Percentiles rank a stretch among this genome's conserved stretches.
Conservation (phyloP, 139 green algal genomes). For the Chlamydomonas sphaeroides region DNA sequence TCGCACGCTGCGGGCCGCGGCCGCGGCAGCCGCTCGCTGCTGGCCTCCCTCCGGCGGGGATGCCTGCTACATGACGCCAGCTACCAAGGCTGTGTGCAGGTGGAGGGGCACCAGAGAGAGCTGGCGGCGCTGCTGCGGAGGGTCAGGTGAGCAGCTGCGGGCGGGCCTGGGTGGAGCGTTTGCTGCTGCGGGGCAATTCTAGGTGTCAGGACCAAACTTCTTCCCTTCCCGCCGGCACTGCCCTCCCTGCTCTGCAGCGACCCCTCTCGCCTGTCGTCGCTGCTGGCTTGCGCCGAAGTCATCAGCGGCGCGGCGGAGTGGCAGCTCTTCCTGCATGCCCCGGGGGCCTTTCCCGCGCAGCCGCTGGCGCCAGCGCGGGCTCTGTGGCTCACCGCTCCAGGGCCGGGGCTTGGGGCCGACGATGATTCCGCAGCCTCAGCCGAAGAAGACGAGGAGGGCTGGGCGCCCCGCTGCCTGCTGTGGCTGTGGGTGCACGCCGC, state of each 20-base stretch:
- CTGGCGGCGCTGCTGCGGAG: slow-evolving; percentile 45
- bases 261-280: background rate
- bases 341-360: slow-evolving; percentile 14
- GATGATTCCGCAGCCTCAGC: background rate
- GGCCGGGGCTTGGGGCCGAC: background rate
- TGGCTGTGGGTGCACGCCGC: slow-evolving; percentile 59
- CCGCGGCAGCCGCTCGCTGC: slow-evolving; percentile 67
- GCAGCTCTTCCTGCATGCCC: slow-evolving; percentile 44
- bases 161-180: background rate
- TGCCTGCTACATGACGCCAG: slow-evolving; percentile 74
- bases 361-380: slow-evolving; percentile 51
- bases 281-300: slow-evolving; percentile 30
- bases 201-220: no score
- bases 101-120: slow-evolving; percentile 48
- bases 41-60: slow-evolving; percentile 34
- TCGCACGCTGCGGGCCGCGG: slow-evolving; percentile 58
- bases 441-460: slow-evolving; percentile 13
- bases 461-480: slow-evolving; percentile 24
- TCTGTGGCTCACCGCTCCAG: slow-evolving; percentile 10
- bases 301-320: slow-evolving; percentile 41
- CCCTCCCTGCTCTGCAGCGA: slow-evolving; percentile 6
- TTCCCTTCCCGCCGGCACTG: background rate
- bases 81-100: slow-evolving; percentile 72
- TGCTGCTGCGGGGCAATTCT: no score
- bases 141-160: slow-evolving; percentile 41